Conservation (phyloP, 2,329 filamentous ascomycete genomes). For the Macrophomina pseudophaseolina region DNA sequence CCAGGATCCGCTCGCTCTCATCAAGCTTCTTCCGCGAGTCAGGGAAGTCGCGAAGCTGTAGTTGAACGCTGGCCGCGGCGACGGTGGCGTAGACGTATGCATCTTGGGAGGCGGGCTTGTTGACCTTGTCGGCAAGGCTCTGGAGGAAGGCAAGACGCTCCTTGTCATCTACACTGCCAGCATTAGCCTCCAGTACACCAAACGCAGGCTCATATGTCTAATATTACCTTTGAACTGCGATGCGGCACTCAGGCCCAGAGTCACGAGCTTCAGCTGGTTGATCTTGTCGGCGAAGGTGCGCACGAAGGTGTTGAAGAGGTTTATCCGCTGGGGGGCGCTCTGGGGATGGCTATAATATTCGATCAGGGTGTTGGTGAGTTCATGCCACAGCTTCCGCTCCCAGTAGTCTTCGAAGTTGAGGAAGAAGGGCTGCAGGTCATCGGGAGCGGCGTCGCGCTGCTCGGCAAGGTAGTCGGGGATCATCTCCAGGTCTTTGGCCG, state of each 20-base stretch:
- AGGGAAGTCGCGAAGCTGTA: slow-evolving; percentile 78
- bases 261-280: slow-evolving; percentile 97
- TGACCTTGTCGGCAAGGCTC: slow-evolving; percentile 82
- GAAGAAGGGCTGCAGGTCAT: slow-evolving; percentile 85
- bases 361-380: slow-evolving; percentile 87
- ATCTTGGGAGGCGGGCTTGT: slow-evolving; percentile 92
- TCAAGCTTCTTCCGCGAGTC: slow-evolving; percentile 86
- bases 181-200: slow-evolving; percentile 29
- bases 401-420: slow-evolving; percentile 94
- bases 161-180: slow-evolving; percentile 69
- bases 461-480: slow-evolving; percentile 92
- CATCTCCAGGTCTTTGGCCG: slow-evolving; percentile 77
- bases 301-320: slow-evolving; percentile 93
- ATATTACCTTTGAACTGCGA: slow-evolving; percentile 77
- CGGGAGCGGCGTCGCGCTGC: slow-evolving; percentile 84
- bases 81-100: slow-evolving; percentile 94
- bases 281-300: slow-evolving; percentile 97
- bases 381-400: slow-evolving; percentile 99
- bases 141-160: slow-evolving; percentile 86
- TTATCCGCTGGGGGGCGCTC: slow-evolving; percentile 82
- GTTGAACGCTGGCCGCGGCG: slow-evolving; percentile 84
- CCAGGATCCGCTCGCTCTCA: slow-evolving; percentile 83
- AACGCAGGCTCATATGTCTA: background rate
- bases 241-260: slow-evolving; percentile 84
- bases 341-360: slow-evolving; percentile 84